phyloP scores from a whole-genome alignment of 2,329 filamentous ascomycete species.

The Elsinoe arachidis region DNA sequence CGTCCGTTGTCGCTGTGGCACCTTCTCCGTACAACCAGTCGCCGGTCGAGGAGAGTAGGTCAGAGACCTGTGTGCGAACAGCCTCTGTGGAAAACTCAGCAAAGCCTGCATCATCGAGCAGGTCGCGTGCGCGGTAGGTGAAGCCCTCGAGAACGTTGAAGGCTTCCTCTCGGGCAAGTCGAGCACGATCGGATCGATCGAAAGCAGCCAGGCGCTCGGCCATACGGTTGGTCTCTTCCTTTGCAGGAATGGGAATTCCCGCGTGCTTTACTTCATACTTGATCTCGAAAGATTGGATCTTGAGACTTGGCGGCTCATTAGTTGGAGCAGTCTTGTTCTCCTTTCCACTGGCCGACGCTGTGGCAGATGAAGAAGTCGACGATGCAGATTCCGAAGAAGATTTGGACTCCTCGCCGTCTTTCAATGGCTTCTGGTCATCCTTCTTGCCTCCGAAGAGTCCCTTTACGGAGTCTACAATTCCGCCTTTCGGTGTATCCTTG shows the following conservation, averaged over 20 bases:
- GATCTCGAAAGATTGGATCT: conserved; percentile 45
- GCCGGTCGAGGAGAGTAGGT: conserved; percentile 59
- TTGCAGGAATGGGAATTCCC: conserved; percentile 48
- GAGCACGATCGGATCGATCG: conserved; percentile 71
- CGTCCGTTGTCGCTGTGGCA: conserved; percentile 62
- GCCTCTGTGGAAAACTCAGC: conserved; percentile 59
- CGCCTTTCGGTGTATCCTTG: conserved; percentile 61
- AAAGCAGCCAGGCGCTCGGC: conserved; percentile 69
- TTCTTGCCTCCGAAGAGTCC: conserved; percentile 90
- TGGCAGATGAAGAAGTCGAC: conserved; percentile 36
- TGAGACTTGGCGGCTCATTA: conserved; percentile 28
- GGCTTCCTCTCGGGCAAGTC: conserved; percentile 70
- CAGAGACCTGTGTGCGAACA: conserved; percentile 58
- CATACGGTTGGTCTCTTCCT: conserved; percentile 50
- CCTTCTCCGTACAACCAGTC: conserved; percentile 92
- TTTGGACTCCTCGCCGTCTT: conserved; percentile 43
- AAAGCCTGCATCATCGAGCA: conserved; percentile 70
- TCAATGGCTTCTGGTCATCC: conserved; percentile 64
- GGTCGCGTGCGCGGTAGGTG: conserved; percentile 79
- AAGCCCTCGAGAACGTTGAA: conserved; percentile 89
- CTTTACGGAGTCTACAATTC: conserved; percentile 88
- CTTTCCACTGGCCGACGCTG: conserved; percentile 32
- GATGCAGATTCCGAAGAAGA: conserved; percentile 30
- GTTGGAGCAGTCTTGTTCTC: conserved; percentile 25
- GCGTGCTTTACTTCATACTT: conserved; percentile 37